Evolutionary conservation across 2,329 filamentous ascomycete species (phyloP).

Genomic region (Pseudogymnoascus sp.): DNA sequence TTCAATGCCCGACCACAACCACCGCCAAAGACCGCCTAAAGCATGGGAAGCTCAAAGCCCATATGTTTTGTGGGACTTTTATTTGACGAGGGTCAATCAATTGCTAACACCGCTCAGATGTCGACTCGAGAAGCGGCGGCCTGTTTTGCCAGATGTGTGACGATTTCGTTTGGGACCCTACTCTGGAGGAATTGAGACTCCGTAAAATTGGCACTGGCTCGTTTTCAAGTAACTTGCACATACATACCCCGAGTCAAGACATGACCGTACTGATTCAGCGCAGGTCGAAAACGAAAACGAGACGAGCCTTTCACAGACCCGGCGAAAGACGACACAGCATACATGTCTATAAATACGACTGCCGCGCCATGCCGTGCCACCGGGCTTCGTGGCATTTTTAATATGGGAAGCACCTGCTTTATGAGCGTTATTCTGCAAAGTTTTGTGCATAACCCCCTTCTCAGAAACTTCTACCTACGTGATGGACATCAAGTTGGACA

Average conservation of each 20-base stretch:
- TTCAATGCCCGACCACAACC: conserved; percentile 64
- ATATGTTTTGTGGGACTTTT: conserved; percentile 58
- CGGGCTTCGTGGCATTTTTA: conserved; percentile 86
- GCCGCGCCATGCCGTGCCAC: conserved; percentile 76
- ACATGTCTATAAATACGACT: conserved; percentile 69
- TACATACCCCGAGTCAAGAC: background rate
- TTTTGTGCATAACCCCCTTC: conserved; percentile 84
- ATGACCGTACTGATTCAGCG: conserved; percentile 7
- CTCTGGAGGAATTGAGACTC: conserved; percentile 64
- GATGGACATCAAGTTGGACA: conserved; percentile 77
- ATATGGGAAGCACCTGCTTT: conserved; percentile 97
- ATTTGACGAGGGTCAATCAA: background rate
- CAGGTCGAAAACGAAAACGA: conserved; percentile 65
- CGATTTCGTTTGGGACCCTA: conserved; percentile 76
- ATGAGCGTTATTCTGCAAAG: conserved; percentile 94
- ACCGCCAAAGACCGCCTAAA: conserved; percentile 55
- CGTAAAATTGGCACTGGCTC: conserved; percentile 60
- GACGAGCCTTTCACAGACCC: conserved; percentile 60
- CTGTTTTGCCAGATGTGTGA: conserved; percentile 76
- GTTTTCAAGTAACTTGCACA: conserved; percentile 46
- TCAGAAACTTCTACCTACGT: conserved; percentile 84
- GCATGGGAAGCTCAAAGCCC: conserved; percentile 60
- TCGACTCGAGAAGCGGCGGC: conserved; percentile 66
- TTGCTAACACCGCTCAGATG: conserved; percentile 41
- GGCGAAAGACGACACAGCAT: conserved; percentile 63